These are phyloP conservation scores for Rhodotorula sp. DNA, from an alignment of 1,284 basidiomycete genomes.

Conservation along the genomic window DNA sequence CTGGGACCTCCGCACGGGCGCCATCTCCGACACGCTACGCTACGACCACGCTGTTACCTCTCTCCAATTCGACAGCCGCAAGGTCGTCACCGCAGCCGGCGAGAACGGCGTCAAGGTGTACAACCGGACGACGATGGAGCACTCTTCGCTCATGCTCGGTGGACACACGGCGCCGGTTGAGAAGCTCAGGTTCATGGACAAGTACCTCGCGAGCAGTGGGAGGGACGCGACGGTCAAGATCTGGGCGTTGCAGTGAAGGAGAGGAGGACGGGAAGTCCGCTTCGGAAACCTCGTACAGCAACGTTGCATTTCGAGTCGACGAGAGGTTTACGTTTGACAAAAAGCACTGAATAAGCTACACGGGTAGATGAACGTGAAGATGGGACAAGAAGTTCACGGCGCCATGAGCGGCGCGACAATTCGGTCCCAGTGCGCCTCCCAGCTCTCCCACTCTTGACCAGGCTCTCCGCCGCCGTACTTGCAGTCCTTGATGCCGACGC, in stretches of 20 bases:
- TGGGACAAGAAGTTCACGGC: too few species aligned
- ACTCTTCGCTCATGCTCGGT: conserved; percentile 78
- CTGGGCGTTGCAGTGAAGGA: conserved; percentile 72
- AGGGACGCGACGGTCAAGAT: conserved; percentile 86
- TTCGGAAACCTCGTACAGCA: neutral
- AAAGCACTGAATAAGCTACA: too few species aligned
- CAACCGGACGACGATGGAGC: conserved; percentile 90
- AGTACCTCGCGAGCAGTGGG: conserved; percentile 87
- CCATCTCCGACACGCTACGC: conserved; percentile 80
- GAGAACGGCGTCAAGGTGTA: conserved; percentile 94
- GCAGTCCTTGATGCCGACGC: conserved; percentile 25
- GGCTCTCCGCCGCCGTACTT: conserved; percentile 11
- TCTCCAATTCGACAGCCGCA: conserved; percentile 89
- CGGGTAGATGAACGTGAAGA: neutral
- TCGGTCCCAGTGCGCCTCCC: conserved; percentile 80
- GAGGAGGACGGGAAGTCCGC: neutral
- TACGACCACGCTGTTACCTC: conserved; percentile 89
- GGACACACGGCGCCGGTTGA: conserved; percentile 91
- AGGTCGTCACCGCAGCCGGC: conserved; percentile 88
- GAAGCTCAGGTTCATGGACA: conserved; percentile 90
- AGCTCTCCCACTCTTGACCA: conserved; percentile 64
- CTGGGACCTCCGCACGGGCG: conserved; percentile 94
- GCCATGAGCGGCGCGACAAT: conserved; percentile 61
- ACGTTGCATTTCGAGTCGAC: neutral
- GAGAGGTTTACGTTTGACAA: too few species aligned